phyloP scores from a whole-genome alignment of 306 rosid genomes.

The Cicer bijugum region DNA sequence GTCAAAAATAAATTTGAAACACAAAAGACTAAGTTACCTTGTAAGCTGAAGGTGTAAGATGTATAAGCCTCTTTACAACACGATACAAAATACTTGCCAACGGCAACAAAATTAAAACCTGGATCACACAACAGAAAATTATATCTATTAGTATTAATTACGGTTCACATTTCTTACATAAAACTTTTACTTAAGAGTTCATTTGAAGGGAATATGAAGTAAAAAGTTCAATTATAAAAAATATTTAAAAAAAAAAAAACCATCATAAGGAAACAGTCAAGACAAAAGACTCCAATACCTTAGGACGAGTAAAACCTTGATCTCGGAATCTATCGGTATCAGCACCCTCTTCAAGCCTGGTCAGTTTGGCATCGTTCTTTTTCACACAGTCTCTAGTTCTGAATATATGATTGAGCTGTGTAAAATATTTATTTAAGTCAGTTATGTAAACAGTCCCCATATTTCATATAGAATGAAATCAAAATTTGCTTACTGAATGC shows the following conservation, averaged over 20 bases:
- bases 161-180: constrained; percentile 19
- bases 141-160: constrained; percentile 1
- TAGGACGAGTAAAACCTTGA: constrained; percentile 95
- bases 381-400: constrained; percentile 71
- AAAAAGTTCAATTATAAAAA: constrained; percentile 13
- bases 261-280: constrained; percentile 24
- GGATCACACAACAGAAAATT: constrained; percentile 42
- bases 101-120: constrained; percentile 89
- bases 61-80: constrained; percentile 84
- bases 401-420: constrained; percentile 91
- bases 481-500: constrained; percentile 71
- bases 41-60: constrained; percentile 74
- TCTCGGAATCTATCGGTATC: constrained; percentile 69
- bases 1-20: neutral
- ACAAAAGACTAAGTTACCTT: constrained; percentile 59
- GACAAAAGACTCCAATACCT: constrained; percentile 62
- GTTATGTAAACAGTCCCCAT: constrained; percentile 9
- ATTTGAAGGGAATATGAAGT: constrained; percentile 33
- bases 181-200: constrained; percentile 18
- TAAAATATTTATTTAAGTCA: constrained; percentile 39
- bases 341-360: constrained; percentile 57
- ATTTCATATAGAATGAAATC: constrained; percentile 31
- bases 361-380: constrained; percentile 71
- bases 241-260: neutral
- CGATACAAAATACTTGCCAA: constrained; percentile 67